Conservation (phyloP, 2,329 filamentous ascomycete genomes). For the Furcasterigmium sp. region DNA sequence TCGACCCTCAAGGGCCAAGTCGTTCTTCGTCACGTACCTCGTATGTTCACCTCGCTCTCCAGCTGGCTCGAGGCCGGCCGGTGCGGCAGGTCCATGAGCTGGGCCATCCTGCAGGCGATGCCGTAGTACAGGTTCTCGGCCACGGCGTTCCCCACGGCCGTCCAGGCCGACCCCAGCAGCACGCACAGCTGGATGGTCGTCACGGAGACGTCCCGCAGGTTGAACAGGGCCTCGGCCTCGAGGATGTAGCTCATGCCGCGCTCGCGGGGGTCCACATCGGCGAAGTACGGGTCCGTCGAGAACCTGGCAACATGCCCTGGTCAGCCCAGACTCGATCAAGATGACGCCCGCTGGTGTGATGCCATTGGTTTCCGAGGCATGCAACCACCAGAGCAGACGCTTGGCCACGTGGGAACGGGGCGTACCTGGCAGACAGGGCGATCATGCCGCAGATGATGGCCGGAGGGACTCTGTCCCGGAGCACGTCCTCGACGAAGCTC, state of each 20-base stretch:
- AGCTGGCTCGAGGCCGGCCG: slow-evolving; percentile 17
- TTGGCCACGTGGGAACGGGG: background rate
- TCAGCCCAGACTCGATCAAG: slow-evolving; percentile 1
- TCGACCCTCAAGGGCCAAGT: too few relatives aligned
- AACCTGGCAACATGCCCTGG: slow-evolving; percentile 12
- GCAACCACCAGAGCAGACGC: background rate
- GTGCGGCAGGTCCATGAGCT: slow-evolving; percentile 27
- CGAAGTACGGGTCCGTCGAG: slow-evolving; percentile 14
- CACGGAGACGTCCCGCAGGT: slow-evolving; percentile 29
- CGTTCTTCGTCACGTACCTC: too few relatives aligned
- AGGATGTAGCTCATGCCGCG: slow-evolving; percentile 14
- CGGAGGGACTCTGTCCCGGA: slow-evolving; percentile 13
- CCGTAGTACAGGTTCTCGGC: slow-evolving; percentile 32
- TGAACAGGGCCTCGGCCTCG: slow-evolving; percentile 18
- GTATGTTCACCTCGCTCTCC: slow-evolving; percentile 26
- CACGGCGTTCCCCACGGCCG: slow-evolving; percentile 26
- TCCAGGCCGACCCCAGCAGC: slow-evolving; percentile 26
- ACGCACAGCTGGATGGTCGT: slow-evolving; percentile 31
- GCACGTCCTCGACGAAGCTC: slow-evolving; percentile 17
- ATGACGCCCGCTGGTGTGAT: background rate
- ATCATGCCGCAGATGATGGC: slow-evolving; percentile 19
- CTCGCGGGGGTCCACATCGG: slow-evolving; percentile 13
- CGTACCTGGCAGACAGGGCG: slow-evolving; percentile 17
- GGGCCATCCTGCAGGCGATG: slow-evolving; percentile 26
- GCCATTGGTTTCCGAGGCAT: background rate